Conservation (phyloP, 257 asterid genomes). For the Cinchona pubescens region DNA sequence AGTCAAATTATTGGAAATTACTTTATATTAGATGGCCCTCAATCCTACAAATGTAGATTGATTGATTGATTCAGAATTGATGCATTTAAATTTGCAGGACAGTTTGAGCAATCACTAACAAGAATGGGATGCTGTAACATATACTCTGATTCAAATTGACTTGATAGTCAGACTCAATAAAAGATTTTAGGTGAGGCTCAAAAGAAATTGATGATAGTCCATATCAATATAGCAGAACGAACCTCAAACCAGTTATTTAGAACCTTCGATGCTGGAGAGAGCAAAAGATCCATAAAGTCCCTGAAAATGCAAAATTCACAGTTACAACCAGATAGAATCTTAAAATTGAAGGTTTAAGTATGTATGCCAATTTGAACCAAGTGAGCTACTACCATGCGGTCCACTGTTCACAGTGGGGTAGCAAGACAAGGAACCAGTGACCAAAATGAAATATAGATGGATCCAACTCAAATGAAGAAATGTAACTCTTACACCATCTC, state of each 20-base stretch:
- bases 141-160: background rate
- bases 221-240: constrained; percentile 17
- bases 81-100: background rate
- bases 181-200: background rate
- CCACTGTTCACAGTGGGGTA: constrained; percentile 10
- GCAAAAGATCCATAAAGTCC: constrained; percentile 81
- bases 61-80: background rate
- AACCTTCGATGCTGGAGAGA: constrained; percentile 91
- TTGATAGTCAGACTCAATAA: background rate
- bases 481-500: constrained; percentile 68
- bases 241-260: constrained; percentile 98
- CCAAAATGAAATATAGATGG: background rate
- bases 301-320: constrained; percentile 42
- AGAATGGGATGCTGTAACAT: background rate
- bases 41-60: background rate
- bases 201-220: background rate
- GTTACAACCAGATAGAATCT: constrained; percentile 17
- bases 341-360: background rate
- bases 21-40: background rate
- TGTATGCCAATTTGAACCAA: background rate
- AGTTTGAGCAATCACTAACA: background rate
- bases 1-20: background rate
- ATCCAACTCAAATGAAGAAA: constrained; percentile 17
- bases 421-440: constrained; percentile 19
- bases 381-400: background rate